These are phyloP conservation scores for Claviceps sp. DNA, from an alignment of 2,329 filamentous ascomycete species.

Conservation along the genomic window DNA sequence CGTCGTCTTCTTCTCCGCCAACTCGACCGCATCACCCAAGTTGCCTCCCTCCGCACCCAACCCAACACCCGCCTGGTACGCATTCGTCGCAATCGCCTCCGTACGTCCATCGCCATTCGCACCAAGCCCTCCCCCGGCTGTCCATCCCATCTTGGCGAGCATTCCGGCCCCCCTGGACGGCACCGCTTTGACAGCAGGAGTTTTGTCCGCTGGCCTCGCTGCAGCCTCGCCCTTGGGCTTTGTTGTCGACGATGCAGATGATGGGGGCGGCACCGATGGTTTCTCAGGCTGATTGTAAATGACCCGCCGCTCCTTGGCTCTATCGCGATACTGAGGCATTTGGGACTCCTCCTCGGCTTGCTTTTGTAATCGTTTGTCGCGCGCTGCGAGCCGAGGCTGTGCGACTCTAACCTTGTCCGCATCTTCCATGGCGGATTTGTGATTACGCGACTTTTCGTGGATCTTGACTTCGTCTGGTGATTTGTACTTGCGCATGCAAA, in stretches of 20 bases:
- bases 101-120: slow-evolving; percentile 48
- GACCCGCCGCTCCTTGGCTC: slow-evolving; percentile 52
- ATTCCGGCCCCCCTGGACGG: slow-evolving; percentile 52
- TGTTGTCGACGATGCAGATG: slow-evolving; percentile 8
- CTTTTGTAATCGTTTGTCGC: slow-evolving; percentile 24
- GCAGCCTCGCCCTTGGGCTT: slow-evolving; percentile 23
- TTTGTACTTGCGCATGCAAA: slow-evolving; percentile 35
- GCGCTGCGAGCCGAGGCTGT: slow-evolving; percentile 22
- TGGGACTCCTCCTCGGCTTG: slow-evolving; percentile 12
- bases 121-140: slow-evolving; percentile 49
- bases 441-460: slow-evolving; percentile 29
- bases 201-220: slow-evolving; percentile 6
- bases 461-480: slow-evolving; percentile 27
- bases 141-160: slow-evolving; percentile 63
- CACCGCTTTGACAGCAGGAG: slow-evolving; percentile 16
- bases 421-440: slow-evolving; percentile 26
- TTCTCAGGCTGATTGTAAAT: slow-evolving; percentile 48
- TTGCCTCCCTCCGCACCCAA: slow-evolving; percentile 57
- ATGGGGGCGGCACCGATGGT: slow-evolving; percentile 20
- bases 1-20: slow-evolving; percentile 48
- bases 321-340: slow-evolving; percentile 42
- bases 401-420: slow-evolving; percentile 36
- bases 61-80: slow-evolving; percentile 56
- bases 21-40: slow-evolving; percentile 51
- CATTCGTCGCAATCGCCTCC: slow-evolving; percentile 48